A percentile compares a stretch with the other conserved stretches of the same genome.
These are phyloP conservation scores for Saccharomycopsis guyanensis DNA, from an alignment of 805 yeast species.

Conservation along the genomic window DNA sequence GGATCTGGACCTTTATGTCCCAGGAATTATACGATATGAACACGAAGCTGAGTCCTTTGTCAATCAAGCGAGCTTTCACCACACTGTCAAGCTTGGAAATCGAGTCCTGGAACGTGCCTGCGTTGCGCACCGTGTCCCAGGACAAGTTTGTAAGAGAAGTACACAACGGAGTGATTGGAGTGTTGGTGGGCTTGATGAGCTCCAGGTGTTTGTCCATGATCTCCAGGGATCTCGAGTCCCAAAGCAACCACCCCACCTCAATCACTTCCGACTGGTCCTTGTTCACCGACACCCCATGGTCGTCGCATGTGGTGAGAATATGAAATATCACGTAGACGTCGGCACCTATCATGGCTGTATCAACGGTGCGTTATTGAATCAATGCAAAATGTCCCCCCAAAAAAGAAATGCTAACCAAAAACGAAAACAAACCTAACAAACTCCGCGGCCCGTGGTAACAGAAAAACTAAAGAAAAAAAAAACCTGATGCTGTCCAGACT, in stretches of 20 bases:
- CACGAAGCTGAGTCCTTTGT: neutral
- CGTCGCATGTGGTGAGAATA: slow-evolving; percentile 61
- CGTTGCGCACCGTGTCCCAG: slow-evolving; percentile 54
- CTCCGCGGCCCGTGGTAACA: too few species aligned
- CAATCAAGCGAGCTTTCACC: neutral
- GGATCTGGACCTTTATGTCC: slow-evolving; percentile 70
- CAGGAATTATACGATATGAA: slow-evolving; percentile 60
- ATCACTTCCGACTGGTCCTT: slow-evolving; percentile 64
- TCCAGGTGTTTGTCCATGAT: slow-evolving; percentile 37
- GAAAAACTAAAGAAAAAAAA: too few species aligned
- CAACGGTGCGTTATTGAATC: too few species aligned
- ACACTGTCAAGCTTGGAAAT: slow-evolving; percentile 40
- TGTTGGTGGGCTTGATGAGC: slow-evolving; percentile 52
- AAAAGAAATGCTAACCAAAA: too few species aligned
- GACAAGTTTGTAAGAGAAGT: slow-evolving; percentile 44
- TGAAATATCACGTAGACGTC: slow-evolving; percentile 56
- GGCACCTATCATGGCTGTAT: too few species aligned
- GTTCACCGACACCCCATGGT: slow-evolving; percentile 40
- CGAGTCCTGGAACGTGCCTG: slow-evolving; percentile 58
- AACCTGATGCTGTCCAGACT: too few species aligned
- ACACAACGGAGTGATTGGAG: slow-evolving; percentile 57
- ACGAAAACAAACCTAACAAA: too few species aligned
- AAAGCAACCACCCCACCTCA: slow-evolving; percentile 58
- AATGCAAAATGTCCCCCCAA: too few species aligned
- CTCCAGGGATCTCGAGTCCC: slow-evolving; percentile 46